These are phyloP conservation scores for Panicum virgatum DNA, from an alignment of 202 grass and related monocot species.

Conservation along the genomic window DNA sequence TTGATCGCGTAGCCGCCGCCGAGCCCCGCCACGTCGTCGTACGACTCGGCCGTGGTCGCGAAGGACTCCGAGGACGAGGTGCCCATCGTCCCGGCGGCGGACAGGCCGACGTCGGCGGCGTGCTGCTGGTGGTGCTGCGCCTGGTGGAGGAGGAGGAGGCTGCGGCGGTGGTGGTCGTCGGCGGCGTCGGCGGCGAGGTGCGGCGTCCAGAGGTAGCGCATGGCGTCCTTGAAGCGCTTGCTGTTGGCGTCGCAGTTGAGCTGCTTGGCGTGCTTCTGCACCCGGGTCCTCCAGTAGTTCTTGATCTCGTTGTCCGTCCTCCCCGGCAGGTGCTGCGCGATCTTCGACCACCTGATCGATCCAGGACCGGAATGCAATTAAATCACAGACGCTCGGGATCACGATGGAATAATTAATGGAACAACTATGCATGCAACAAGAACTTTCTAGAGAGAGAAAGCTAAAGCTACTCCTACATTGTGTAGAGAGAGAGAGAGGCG, in stretches of 20 bases:
- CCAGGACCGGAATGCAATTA: not conserved
- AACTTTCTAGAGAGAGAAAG: not conserved
- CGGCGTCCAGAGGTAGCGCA: constrained; percentile 64
- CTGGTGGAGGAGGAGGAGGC: not conserved
- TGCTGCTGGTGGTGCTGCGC: not conserved
- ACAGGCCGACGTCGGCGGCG: not conserved
- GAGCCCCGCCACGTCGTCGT: not conserved
- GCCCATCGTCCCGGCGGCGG: no score
- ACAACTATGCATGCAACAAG: not conserved
- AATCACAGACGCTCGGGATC: not conserved
- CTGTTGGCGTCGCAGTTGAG: constrained; percentile 64
- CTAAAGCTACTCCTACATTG: not conserved
- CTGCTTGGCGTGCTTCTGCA: constrained; percentile 71
- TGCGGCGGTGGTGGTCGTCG: no score
- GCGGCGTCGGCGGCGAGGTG: constrained; percentile 32
- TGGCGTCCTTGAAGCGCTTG: constrained; percentile 53
- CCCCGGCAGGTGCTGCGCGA: constrained; percentile 58
- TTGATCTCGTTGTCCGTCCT: constrained; percentile 85
- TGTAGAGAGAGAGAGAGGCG: constrained; percentile 24
- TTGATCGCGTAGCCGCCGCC: no score
- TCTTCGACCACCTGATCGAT: constrained; percentile 65
- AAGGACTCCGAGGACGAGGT: constrained; percentile 43
- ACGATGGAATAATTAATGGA: not conserved
- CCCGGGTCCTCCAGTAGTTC: constrained; percentile 75
- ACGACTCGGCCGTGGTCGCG: constrained; percentile 24